Evolutionary conservation across 805 yeast genomes (phyloP), one percentile per base, ranked within the genome.

Genomic region (Hanseniaspora hatyaiensis): DNA sequence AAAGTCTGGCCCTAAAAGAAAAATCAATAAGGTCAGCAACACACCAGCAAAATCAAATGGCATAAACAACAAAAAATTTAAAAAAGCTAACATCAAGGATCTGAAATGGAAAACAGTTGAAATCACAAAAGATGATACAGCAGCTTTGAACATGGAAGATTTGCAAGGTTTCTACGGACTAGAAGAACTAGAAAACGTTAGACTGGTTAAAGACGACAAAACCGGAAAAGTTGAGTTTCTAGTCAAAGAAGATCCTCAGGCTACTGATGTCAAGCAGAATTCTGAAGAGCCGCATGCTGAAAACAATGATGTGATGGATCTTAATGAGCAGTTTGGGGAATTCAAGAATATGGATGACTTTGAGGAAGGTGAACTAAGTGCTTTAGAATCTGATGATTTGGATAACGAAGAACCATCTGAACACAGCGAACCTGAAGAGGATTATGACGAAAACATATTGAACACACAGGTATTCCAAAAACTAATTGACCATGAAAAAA

Each of bases 141-240:
- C 47, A 13, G 47, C 47, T 28, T 22, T 47, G 19, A 79, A 85
- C 22, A 64, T 84, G 42, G 95, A 79, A 51, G 95, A 86, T 62
- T 84, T 82, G 58, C 88, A 83, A 54, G 96, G 96, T 0, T 81
- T 88, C 56, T 86, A 79, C 60, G 98, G 96, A 0, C 66, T 92
- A 30, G 98, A 89, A 61, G 97, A 89, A 60, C 72, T 92, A 43
- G 96, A 86, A 50, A 96, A 96, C 37, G 96, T 89, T 29, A 88
- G 74, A 57, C 29, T 47, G 6, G 88, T 89, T 6, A 77, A 82
- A 51, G 41, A 48, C 19, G 70, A 78, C 47, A 74, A 77, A 2
- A 68, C 83, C 52, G 95, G 95, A 12, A 65, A 69, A 43, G 78
- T 81, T 0, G 73, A 74, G 47, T 82, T 80, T 56, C 58, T 70